Evolutionary conservation across 2,329 filamentous ascomycete genomes (phyloP), one percentile per base, ranked within the genome.

Genomic region (Didymosphaeria variabile): DNA sequence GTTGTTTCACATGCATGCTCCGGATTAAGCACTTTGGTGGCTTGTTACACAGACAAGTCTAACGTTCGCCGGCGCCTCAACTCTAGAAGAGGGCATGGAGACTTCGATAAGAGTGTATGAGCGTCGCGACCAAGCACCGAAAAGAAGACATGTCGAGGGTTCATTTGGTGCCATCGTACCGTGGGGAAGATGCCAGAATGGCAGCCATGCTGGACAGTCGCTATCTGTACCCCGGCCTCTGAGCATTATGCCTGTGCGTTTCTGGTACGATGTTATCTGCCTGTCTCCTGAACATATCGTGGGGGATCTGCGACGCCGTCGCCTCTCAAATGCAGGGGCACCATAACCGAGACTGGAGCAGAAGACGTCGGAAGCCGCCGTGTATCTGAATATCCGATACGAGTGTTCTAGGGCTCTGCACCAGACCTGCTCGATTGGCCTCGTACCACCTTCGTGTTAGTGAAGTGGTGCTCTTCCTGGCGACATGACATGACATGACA

Each of bases 271-370:
- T n/a, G 38, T n/a, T 40, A 17, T 40, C 38, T 29, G 26, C 26
- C 26, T 29, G 26, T 4, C 38, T 40, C 17, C 19, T 38, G 49
- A 21, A 21, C 5, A 40, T 44, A 19, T 15, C 34, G 51, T 53
- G 51, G 51, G 51, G 36, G 36, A 53, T 53, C 51, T 29, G 34
- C 51, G 7, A 31, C 23, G 51, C 36, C 51, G 36, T 42, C 34
- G 51, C 12, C 51, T 53, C 31, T 29, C 36, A 38, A 15, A 29
- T 53, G 51, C 34, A 42, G 51, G 51, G 51, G 36, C n/a, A 6
- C 29, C 50, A 32, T 5, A 2, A 40, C 40, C 12, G 6, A 15
- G 32, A 26, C 21, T 21, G 32, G 3, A 26, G 19, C 19, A 26
- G n/a, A 4, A 13, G 12, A 31, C 12, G 19, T 13, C 21, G 19